phyloP scores from a whole-genome alignment of 176 grass and related monocot genomes.

The Oryza coarctata region DNA sequence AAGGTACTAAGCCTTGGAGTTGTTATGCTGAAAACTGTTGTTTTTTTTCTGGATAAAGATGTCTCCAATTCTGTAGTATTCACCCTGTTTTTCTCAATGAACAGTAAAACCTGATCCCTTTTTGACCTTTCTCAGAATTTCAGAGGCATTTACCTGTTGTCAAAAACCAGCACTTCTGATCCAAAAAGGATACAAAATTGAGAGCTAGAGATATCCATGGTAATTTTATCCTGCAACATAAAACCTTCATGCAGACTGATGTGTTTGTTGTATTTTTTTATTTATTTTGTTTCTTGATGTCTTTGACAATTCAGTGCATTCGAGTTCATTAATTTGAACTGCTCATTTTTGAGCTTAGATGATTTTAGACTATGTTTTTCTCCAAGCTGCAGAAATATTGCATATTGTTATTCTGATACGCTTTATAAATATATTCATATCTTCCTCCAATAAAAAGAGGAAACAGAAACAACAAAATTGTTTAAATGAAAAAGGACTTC shows the following conservation, averaged over 20 bases:
- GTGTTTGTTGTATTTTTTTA: constrained; percentile 4
- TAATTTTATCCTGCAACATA: constrained; percentile 30
- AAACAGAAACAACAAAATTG: neutral
- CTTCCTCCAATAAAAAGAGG: constrained; percentile 6
- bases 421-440: neutral
- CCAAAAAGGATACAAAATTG: neutral
- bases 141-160: constrained; percentile 14
- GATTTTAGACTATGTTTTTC: constrained; percentile 6
- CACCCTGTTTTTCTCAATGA: neutral
- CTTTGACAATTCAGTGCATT: neutral
- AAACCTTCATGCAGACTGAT: constrained; percentile 1
- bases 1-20: neutral
- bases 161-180: constrained; percentile 34
- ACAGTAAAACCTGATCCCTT: neutral
- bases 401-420: neutral
- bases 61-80: constrained; percentile 6
- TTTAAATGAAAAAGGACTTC: neutral
- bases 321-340: neutral
- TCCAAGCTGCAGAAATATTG: constrained; percentile 2
- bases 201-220: constrained; percentile 37
- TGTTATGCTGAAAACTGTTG: neutral
- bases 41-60: constrained; percentile 9
- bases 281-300: neutral
- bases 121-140: constrained; percentile 11
- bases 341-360: neutral